These are phyloP conservation scores for Penicillium manginii DNA, from an alignment of 495 filamentous ascomycete genomes.

Conservation along the genomic window DNA sequence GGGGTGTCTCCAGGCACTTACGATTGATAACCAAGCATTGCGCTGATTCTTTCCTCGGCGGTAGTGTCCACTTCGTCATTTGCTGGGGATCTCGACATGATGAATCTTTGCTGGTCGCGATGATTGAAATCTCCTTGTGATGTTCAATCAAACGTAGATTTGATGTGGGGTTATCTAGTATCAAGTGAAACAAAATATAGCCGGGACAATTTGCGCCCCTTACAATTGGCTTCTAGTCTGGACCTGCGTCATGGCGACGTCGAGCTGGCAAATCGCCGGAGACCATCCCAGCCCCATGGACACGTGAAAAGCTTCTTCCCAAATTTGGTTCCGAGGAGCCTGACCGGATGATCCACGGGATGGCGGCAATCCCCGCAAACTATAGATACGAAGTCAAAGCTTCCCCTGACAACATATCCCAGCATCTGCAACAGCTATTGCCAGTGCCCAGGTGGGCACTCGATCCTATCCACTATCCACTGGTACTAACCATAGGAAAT, in stretches of 20 bases:
- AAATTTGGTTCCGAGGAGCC: no score
- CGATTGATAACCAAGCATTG: slow-evolving; percentile 32
- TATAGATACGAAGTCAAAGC: no score
- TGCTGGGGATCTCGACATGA: slow-evolving; percentile 23
- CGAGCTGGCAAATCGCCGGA: not conserved
- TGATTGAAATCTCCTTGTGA: not conserved
- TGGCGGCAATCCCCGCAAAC: not conserved
- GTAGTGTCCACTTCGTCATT: slow-evolving; percentile 20
- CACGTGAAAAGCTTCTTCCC: not conserved
- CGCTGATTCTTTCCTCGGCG: slow-evolving; percentile 28
- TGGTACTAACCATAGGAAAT: no score
- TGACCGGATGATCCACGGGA: not conserved
- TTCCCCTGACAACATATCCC: no score
- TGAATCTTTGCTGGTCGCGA: not conserved
- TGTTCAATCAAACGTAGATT: no score
- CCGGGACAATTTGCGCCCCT: no score
- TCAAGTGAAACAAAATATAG: no score
- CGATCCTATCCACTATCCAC: no score
- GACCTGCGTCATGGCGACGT: not conserved
- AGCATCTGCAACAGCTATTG: no score
- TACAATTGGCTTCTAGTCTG: not conserved
- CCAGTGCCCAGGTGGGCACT: no score
- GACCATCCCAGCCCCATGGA: not conserved
- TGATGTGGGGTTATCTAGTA: no score
- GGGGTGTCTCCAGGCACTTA: not conserved